phyloP scores from a whole-genome alignment of 169 alveolate species.

The Plasmodium coatneyi region DNA sequence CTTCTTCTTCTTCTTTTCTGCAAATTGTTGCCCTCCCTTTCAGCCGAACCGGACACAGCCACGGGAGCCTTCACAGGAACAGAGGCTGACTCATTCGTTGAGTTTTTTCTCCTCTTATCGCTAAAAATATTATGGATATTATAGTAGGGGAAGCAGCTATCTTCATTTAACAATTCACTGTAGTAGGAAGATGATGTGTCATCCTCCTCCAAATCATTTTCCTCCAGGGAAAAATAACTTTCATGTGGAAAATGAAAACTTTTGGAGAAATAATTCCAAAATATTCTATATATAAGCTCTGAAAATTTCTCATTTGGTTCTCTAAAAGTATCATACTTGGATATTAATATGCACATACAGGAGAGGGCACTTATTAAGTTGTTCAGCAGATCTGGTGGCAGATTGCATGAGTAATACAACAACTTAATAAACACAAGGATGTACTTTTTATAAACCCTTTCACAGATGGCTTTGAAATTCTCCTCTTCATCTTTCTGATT shows the following conservation, averaged over 20 bases:
- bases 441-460: conserved; percentile 57
- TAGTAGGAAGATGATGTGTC: conserved; percentile 25
- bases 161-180: conserved; percentile 10
- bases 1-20: conserved; percentile 23
- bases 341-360: conserved; percentile 56
- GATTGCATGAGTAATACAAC: conserved; percentile 30
- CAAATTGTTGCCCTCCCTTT: conserved; percentile 2
- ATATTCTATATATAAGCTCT: conserved; percentile 67
- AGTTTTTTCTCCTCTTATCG: background rate
- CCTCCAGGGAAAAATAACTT: background rate
- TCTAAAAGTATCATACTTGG: conserved; percentile 39
- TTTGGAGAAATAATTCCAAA: conserved; percentile 68
- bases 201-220: background rate
- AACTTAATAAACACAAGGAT: conserved; percentile 51
- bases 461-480: conserved; percentile 21
- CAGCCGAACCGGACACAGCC: background rate
- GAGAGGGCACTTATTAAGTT: conserved; percentile 45
- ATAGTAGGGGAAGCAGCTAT: background rate
- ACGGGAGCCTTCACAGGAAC: background rate
- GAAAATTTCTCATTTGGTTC: conserved; percentile 34
- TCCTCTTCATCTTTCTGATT: conserved; percentile 38
- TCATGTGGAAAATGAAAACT: conserved; percentile 41
- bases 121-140: background rate
- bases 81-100: background rate
- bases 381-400: conserved; percentile 10